phyloP scores from a whole-genome alignment of 768 basidiomycete species.

The Naganishia vaughanmartiniae region DNA sequence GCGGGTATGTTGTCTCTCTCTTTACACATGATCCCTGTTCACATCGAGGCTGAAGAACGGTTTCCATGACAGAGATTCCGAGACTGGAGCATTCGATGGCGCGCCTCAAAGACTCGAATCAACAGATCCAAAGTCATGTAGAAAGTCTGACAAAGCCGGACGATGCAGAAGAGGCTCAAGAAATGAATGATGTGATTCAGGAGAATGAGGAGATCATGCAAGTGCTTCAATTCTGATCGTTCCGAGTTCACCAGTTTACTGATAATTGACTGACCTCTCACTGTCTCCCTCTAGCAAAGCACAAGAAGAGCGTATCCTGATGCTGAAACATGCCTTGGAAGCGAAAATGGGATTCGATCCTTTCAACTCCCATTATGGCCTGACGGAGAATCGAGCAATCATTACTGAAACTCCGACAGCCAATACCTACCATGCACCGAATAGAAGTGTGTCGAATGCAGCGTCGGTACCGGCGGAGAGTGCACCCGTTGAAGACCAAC shows the following conservation, averaged over 20 bases:
- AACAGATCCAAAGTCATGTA: conserved; percentile 8
- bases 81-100: conserved; percentile 3
- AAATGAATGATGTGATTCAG: conserved; percentile 19
- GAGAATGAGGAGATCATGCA: conserved; percentile 23
- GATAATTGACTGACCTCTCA: background rate
- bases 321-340: conserved; percentile 23
- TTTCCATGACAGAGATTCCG: background rate
- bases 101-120: conserved; percentile 18
- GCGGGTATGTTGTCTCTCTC: background rate
- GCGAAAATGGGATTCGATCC: conserved; percentile 25
- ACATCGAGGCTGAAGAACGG: background rate
- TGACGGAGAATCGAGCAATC: conserved; percentile 1
- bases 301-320: conserved; percentile 24
- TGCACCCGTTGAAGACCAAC: no score
- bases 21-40: background rate
- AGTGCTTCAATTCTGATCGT: background rate
- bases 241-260: background rate
- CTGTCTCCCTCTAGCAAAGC: background rate
- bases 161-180: conserved; percentile 19
- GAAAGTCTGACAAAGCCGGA: conserved; percentile 6
- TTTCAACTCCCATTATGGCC: conserved; percentile 20
- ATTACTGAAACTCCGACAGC: background rate
- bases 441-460: background rate
- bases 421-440: background rate
- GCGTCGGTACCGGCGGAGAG: background rate